A percentile compares a stretch with the other conserved stretches of the same genome.
These are phyloP conservation scores for Ceratocystis diversiconidia DNA, from an alignment of 2,329 filamentous ascomycete genomes.

Conservation along the genomic window DNA sequence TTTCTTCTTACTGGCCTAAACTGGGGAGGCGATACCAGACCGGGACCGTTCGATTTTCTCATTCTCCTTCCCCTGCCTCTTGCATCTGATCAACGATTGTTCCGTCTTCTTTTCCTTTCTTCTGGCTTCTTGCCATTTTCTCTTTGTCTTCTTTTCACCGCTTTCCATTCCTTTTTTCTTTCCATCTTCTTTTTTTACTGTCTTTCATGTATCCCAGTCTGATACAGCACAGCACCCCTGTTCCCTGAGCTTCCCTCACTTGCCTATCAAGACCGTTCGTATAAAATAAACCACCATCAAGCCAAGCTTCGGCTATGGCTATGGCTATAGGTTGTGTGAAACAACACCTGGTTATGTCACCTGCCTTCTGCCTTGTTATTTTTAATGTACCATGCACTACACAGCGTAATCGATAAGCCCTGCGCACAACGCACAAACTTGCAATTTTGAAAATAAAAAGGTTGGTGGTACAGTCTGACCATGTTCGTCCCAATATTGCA, in stretches of 20 bases:
- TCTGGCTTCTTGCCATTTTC: neutral
- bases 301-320: neutral
- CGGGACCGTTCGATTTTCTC: neutral
- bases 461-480: neutral
- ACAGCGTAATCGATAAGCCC: constrained; percentile 2
- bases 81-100: neutral
- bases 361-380: neutral
- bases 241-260: neutral
- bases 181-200: neutral
- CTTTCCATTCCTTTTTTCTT: neutral
- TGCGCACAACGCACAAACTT: constrained; percentile 6
- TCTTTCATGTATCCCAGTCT: neutral
- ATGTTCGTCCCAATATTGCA: neutral
- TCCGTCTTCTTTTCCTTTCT: neutral
- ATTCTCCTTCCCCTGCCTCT: neutral
- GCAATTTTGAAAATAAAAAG: neutral
- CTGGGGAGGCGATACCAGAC: neutral
- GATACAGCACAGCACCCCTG: neutral
- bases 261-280: neutral
- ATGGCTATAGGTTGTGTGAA: neutral
- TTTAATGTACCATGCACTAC: neutral
- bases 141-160: neutral
- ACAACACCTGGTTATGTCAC: neutral
- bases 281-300: neutral
- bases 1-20: neutral